Conservation (phyloP, 2,329 filamentous ascomycete genomes). For the Fusarium napiforme region DNA sequence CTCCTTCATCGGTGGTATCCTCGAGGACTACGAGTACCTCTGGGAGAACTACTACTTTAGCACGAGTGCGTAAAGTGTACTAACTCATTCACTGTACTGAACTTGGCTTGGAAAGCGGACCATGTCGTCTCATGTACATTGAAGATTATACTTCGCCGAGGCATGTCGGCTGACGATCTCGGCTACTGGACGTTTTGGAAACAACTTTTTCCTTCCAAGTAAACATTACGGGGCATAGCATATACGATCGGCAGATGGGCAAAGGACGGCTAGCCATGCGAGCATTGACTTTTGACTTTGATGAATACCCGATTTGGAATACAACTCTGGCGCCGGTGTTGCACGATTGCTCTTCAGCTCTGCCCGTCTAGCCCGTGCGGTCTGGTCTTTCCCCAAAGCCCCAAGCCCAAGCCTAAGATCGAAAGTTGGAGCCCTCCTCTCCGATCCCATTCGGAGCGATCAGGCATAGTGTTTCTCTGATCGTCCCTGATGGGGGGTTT, state of each 20-base stretch:
- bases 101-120: background rate
- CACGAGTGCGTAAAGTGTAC: conserved; percentile 55
- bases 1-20: conserved; percentile 82
- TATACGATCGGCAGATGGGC: conserved; percentile 17
- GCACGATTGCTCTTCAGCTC: conserved; percentile 16
- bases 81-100: background rate
- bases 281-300: conserved; percentile 14
- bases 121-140: conserved; percentile 18
- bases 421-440: conserved; percentile 10
- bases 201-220: background rate
- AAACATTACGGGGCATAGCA: background rate
- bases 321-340: conserved; percentile 20
- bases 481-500: background rate
- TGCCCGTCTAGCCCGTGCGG: conserved; percentile 1
- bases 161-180: conserved; percentile 13
- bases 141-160: background rate
- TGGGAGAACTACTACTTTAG: conserved; percentile 99
- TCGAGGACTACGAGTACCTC: conserved; percentile 96
- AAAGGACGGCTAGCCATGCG: background rate
- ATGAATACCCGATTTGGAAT: conserved; percentile 20
- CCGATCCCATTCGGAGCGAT: conserved; percentile 25
- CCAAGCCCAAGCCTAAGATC: background rate
- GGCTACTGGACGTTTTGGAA: conserved; percentile 13
- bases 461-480: conserved; percentile 10
- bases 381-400: background rate